Percentiles rank a stretch among this genome's conserved stretches.
These are phyloP conservation scores for Fusarium gaditjirri DNA, from an alignment of 2,329 filamentous ascomycete genomes.

Conservation along the genomic window DNA sequence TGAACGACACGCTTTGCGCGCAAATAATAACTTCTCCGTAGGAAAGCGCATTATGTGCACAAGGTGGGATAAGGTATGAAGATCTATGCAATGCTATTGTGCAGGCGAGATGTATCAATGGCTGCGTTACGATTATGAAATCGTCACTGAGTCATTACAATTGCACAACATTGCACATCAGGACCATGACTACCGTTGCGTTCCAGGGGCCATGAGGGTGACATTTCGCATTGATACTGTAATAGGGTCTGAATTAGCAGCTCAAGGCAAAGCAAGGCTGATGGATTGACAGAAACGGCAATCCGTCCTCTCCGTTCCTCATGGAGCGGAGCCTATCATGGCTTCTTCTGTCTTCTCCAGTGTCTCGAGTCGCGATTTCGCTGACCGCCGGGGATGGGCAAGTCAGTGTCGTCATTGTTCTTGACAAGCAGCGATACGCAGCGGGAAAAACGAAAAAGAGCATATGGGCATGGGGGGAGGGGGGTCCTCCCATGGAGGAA, in stretches of 20 bases:
- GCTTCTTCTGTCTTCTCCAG: conserved; percentile 26
- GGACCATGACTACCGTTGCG: neutral
- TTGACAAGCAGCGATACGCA: conserved; percentile 33
- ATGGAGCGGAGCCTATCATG: conserved; percentile 17
- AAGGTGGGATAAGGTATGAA: conserved; percentile 13
- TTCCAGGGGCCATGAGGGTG: conserved; percentile 12
- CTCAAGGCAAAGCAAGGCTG: conserved; percentile 18
- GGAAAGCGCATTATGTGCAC: neutral
- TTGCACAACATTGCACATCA: conserved; percentile 12
- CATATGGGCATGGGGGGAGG: conserved; percentile 35
- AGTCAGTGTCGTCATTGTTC: conserved; percentile 44
- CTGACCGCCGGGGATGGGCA: conserved; percentile 42
- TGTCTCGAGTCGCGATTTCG: conserved; percentile 42
- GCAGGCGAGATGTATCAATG: conserved; percentile 1
- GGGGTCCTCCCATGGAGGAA: conserved; percentile 36
- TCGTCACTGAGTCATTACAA: conserved; percentile 18
- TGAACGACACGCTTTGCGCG: conserved; percentile 26
- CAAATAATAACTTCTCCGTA: conserved; percentile 24
- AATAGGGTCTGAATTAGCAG: conserved; percentile 6
- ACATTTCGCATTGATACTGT: conserved; percentile 1
- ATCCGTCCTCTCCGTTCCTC: conserved; percentile 10
- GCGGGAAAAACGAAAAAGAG: conserved; percentile 22
- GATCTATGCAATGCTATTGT: conserved; percentile 21
- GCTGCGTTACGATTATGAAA: conserved; percentile 7
- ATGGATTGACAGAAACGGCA: conserved; percentile 24